phyloP scores from a whole-genome alignment of 2,329 filamentous ascomycete genomes.

The Calonectria pseudoturangicola region DNA sequence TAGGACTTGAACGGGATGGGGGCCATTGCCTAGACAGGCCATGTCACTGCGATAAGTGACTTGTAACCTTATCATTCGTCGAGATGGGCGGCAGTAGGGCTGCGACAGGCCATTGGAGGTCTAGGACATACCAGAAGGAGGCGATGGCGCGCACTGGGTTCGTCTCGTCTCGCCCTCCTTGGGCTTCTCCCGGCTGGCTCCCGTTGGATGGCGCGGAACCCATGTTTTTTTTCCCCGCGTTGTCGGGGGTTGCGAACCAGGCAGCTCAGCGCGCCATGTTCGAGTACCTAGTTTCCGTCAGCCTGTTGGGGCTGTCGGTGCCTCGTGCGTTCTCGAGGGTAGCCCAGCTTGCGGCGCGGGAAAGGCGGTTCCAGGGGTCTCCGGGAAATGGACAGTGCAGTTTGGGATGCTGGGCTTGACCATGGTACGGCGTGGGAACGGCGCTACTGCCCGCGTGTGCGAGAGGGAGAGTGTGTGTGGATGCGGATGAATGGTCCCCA shows the following conservation, averaged over 20 bases:
- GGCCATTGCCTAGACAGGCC: slow-evolving; percentile 28
- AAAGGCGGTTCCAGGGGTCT: slow-evolving; percentile 34
- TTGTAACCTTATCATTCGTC: slow-evolving; percentile 49
- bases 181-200: slow-evolving; percentile 23
- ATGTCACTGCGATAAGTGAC: slow-evolving; percentile 51
- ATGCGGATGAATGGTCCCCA: slow-evolving; percentile 15
- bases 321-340: slow-evolving; percentile 35
- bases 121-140: slow-evolving; percentile 34
- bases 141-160: slow-evolving; percentile 26
- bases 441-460: slow-evolving; percentile 20
- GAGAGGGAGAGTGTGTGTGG: slow-evolving; percentile 23
- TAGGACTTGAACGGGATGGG: slow-evolving; percentile 22
- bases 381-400: slow-evolving; percentile 20
- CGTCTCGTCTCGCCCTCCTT: slow-evolving; percentile 32
- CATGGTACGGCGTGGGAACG: slow-evolving; percentile 8
- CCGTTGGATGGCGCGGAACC: slow-evolving; percentile 34
- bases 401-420: slow-evolving; percentile 15
- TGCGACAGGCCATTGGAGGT: slow-evolving; percentile 40
- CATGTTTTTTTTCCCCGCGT: slow-evolving; percentile 43
- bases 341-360: slow-evolving; percentile 29
- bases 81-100: slow-evolving; percentile 38
- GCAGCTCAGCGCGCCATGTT: slow-evolving; percentile 27
- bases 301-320: slow-evolving; percentile 25
- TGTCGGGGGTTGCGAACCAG: slow-evolving; percentile 34
- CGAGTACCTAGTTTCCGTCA: slow-evolving; percentile 28